These are phyloP conservation scores for Rehmannia glutinosa DNA, from an alignment of 257 asterid genomes.

Conservation along the genomic window DNA sequence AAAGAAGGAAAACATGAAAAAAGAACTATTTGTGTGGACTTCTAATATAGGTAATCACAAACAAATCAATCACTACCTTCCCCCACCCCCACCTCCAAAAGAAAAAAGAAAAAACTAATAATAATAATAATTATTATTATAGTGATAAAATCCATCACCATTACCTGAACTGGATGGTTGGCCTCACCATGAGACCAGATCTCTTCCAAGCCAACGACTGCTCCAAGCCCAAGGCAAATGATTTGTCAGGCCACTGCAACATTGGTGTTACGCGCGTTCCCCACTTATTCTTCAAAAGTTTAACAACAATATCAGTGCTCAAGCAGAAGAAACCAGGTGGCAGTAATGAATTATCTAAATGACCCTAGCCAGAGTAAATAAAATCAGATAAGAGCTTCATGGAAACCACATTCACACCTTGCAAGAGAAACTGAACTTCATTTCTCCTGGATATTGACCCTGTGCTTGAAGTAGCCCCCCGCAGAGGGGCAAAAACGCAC, in stretches of 20 bases:
- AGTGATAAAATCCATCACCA: too few species aligned
- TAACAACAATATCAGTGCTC: slow-evolving; percentile 13
- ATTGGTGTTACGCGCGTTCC: slow-evolving; percentile 85
- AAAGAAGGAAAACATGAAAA: background rate
- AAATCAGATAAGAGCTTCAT: background rate
- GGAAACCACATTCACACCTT: slow-evolving; percentile 49
- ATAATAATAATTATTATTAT: too few species aligned
- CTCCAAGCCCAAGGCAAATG: slow-evolving; percentile 73
- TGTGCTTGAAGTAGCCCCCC: slow-evolving; percentile 98
- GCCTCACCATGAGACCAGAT: slow-evolving; percentile 92
- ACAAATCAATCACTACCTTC: slow-evolving; percentile 4
- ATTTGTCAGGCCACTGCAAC: slow-evolving; percentile 88
- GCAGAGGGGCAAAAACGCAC: slow-evolving; percentile 78
- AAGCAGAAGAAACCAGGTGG: background rate
- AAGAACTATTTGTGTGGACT: background rate
- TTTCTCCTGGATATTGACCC: slow-evolving; percentile 97
- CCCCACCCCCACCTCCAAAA: too few species aligned
- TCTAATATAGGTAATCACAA: background rate
- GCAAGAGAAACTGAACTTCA: slow-evolving; percentile 93
- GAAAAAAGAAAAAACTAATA: too few species aligned
- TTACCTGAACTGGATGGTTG: slow-evolving; percentile 81
- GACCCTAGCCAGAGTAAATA: background rate
- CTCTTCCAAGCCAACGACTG: slow-evolving; percentile 98
- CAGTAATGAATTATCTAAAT: background rate
- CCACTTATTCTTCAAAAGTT: slow-evolving; percentile 67